These are phyloP conservation scores for Calamus simplicifolius DNA, from an alignment of 176 grass and related monocot species.

Conservation along the genomic window DNA sequence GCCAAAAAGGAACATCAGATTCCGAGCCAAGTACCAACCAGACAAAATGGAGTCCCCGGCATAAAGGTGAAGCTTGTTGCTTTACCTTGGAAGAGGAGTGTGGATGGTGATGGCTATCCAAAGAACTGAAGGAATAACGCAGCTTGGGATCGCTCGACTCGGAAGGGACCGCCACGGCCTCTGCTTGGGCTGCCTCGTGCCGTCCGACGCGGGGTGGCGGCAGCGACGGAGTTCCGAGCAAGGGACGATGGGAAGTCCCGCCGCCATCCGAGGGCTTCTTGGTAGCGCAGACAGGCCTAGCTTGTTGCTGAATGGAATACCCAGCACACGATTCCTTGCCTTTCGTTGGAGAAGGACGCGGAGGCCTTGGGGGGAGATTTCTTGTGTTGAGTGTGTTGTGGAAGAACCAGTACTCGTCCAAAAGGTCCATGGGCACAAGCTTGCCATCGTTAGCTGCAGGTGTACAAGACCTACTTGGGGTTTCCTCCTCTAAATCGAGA, in stretches of 20 bases:
- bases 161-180: neutral
- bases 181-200: neutral
- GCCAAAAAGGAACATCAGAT: too few relatives aligned
- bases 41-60: too few relatives aligned
- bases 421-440: constrained; percentile 31
- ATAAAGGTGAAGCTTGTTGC: too few relatives aligned
- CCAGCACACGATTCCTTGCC: too few relatives aligned
- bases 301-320: neutral
- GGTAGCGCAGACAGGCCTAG: neutral
- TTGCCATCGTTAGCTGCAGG: neutral
- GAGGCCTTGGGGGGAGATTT: neutral
- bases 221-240: constrained; percentile 11
- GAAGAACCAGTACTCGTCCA: constrained; percentile 90
- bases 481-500: constrained; percentile 7
- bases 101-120: neutral
- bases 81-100: too few relatives aligned
- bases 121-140: neutral
- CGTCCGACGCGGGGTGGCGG: constrained; percentile 20
- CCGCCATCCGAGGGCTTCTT: neutral
- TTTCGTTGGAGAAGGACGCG: neutral
- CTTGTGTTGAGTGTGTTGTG: constrained; percentile 46
- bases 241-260: neutral
- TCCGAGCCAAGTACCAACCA: too few relatives aligned
- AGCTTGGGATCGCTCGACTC: neutral
- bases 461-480: neutral